Base-by-base conservation (phyloP, 208 protist genomes). In the Endotrypanum monterogeii region DNA sequence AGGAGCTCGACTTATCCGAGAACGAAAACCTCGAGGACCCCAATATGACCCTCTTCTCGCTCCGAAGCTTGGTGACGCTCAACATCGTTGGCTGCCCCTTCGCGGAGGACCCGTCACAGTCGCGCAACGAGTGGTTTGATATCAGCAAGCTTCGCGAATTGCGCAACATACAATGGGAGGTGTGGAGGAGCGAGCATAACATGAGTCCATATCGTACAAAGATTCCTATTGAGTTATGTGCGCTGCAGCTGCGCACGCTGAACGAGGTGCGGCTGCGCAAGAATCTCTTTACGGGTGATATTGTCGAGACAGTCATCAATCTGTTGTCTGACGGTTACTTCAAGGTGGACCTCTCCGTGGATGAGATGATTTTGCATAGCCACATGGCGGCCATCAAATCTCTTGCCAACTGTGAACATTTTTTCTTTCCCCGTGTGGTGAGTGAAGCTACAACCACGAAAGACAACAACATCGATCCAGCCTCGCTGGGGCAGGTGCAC, bases 31-130 rank as follows among this genome's bases (percentile, higher is more conserved):
- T 95, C 16, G 79, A 94, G 73, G 90, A 95, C 76, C 87, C 89
- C 3, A 95, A 95, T 83, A 87, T 96, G 88, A 96, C 90, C 14
- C 86, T 97, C 44, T 94, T 94, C 71, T 94, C 90, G 18, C 80
- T 97, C 28, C 76, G 83, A 35, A 89, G 85, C n/a, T 73, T 97
- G 37, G 82, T 89, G 37, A 76, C 87, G 60, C 82, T 97, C 69
- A 94, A 92, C 79, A 86, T 97, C 56, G 78, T 87, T 7, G 93
- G 89, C 54, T 97, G 93, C 82, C 93, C 90, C 3, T 97, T 97
- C 72, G 89, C 89, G 39, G 87, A 84, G 56, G 79, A 94, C 67
- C 83, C 83, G 3, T 73, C 73, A 41, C 76, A 69, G 39, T 84
- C 88, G 55, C 71, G 84, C 37, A 94, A 94, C 67, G 93, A 95